phyloP scores from a whole-genome alignment of 2,329 filamentous ascomycete genomes.

The Diaporthe eres region DNA sequence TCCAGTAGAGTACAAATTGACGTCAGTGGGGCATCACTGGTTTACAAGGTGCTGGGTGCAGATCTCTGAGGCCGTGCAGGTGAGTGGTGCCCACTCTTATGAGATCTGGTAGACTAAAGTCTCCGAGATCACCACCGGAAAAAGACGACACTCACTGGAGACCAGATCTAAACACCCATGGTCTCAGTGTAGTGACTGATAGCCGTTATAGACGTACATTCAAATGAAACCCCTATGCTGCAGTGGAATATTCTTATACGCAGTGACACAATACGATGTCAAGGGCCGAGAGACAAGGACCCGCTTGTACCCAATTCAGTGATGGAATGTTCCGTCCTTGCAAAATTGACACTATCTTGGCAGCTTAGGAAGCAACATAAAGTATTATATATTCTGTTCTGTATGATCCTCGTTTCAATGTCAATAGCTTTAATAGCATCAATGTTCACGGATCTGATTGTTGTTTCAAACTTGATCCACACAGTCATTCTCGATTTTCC shows the following conservation, averaged over 20 bases:
- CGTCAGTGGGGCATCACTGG: constrained; percentile 13
- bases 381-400: no score
- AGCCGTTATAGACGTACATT: background rate
- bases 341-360: background rate
- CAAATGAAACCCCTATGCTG: no score
- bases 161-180: background rate
- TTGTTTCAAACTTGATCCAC: no score
- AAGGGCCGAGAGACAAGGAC: background rate
- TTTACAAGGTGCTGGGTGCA: background rate
- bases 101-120: background rate
- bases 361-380: background rate
- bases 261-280: background rate
- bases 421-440: no score
- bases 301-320: background rate
- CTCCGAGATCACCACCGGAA: background rate
- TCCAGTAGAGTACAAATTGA: background rate
- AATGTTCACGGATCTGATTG: no score
- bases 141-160: background rate
- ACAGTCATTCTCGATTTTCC: no score
- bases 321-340: background rate
- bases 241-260: no score
- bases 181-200: background rate
- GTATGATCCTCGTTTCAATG: no score
- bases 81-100: constrained; percentile 19
- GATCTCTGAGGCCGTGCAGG: background rate